phyloP scores from a whole-genome alignment of 1,284 basidiomycete genomes.

The Rhodotorula glutinis region DNA sequence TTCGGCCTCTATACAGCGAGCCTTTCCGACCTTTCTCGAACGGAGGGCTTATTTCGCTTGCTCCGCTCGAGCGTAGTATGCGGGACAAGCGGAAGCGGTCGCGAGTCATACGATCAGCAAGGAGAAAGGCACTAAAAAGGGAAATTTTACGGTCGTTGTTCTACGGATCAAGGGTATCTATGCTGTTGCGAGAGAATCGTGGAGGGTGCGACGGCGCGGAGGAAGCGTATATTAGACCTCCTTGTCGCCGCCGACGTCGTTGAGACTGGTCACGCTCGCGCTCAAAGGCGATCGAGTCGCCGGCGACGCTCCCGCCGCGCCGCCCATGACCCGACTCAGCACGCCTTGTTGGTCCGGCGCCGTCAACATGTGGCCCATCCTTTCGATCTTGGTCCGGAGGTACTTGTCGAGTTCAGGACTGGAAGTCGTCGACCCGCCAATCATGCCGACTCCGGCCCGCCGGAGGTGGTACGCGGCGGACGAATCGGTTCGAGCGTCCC shows the following conservation, averaged over 20 bases:
- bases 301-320: background rate
- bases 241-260: background rate
- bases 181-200: background rate
- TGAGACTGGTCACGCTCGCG: slow-evolving; percentile 16
- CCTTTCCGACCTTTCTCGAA: too few species aligned
- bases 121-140: background rate
- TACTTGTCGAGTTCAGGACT: slow-evolving; percentile 93
- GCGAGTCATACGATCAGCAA: background rate
- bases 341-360: slow-evolving; percentile 50
- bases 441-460: slow-evolving; percentile 70
- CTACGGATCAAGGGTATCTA: background rate
- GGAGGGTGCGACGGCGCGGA: too few species aligned
- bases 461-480: slow-evolving; percentile 51
- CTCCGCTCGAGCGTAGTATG: background rate
- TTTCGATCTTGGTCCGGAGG: slow-evolving; percentile 86
- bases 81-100: background rate
- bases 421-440: slow-evolving; percentile 73
- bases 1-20: too few species aligned
- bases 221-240: background rate
- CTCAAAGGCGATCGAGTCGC: slow-evolving; percentile 8
- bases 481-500: slow-evolving; percentile 42
- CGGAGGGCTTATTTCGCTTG: too few species aligned
- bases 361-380: slow-evolving; percentile 93
- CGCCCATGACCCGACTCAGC: slow-evolving; percentile 1
- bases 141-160: too few species aligned